phyloP scores from a whole-genome alignment of 2,329 filamentous ascomycete species.

The Periglandula ipomoeae region DNA sequence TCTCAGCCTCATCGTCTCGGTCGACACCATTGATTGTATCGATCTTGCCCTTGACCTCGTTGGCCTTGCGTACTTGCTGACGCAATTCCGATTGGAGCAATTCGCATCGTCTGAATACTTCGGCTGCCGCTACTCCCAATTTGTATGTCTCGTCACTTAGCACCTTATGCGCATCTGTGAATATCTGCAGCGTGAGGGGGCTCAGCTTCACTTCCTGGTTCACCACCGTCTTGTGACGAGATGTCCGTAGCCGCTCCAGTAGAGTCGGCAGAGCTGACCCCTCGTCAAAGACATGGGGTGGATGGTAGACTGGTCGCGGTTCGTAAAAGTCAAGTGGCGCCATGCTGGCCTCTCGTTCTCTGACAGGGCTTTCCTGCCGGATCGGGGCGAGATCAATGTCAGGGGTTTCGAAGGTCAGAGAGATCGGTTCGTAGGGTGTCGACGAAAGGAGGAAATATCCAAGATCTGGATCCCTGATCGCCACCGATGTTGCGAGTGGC shows the following conservation, averaged over 20 bases:
- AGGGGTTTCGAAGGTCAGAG: conserved; percentile 50
- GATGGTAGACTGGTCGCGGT: conserved; percentile 58
- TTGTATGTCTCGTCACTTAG: conserved; percentile 60
- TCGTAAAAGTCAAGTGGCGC: conserved; percentile 45
- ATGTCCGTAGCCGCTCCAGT: conserved; percentile 47
- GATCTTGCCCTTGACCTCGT: conserved; percentile 56
- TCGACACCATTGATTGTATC: conserved; percentile 48
- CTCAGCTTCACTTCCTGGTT: conserved; percentile 62
- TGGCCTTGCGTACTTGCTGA: conserved; percentile 57
- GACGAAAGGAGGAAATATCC: conserved; percentile 55
- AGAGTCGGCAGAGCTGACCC: conserved; percentile 46
- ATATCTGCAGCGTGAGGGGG: conserved; percentile 59
- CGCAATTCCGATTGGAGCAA: conserved; percentile 57
- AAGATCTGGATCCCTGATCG: conserved; percentile 51
- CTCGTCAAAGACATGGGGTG: conserved; percentile 50
- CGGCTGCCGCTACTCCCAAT: conserved; percentile 60
- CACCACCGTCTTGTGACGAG: conserved; percentile 50
- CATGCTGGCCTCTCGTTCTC: conserved; percentile 32
- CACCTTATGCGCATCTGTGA: conserved; percentile 65
- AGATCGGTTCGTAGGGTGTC: conserved; percentile 47
- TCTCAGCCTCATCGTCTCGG: conserved; percentile 40
- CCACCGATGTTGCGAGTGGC: conserved; percentile 44
- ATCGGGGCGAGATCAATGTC: conserved; percentile 40
- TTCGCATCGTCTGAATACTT: conserved; percentile 63
- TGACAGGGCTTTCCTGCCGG: conserved; percentile 32